Evolutionary conservation across 139 green algal species (phyloP).

Genomic region (Coelastrella sp.): DNA sequence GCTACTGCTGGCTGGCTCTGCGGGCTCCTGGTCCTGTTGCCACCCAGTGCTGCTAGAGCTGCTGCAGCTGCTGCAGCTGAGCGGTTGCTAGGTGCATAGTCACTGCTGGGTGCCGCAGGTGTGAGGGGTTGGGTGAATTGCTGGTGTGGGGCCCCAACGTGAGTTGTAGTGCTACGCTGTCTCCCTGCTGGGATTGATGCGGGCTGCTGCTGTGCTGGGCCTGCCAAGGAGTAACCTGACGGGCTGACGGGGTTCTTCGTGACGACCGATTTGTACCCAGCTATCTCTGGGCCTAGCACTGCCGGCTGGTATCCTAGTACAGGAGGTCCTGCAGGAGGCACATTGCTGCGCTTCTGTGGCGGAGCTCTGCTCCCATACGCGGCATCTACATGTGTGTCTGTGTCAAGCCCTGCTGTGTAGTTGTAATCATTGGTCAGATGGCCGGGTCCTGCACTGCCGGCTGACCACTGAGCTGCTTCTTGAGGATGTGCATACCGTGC

Average conservation of each 20-base stretch:
- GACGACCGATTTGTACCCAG: conserved; percentile 13
- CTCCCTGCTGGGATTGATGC: background rate
- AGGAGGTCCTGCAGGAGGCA: background rate
- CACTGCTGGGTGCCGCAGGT: background rate
- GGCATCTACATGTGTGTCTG: too few species aligned
- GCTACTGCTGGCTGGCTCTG: background rate
- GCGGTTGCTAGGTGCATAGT: background rate
- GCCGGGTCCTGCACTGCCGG: background rate
- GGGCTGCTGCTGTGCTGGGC: background rate
- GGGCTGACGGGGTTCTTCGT: conserved; percentile 32
- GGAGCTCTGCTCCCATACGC: too few species aligned
- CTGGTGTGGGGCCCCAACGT: background rate
- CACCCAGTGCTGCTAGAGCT: background rate
- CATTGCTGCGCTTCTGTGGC: background rate
- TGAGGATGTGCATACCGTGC: background rate
- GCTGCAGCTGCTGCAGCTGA: background rate
- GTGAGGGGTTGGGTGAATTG: background rate
- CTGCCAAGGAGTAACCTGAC: conserved; percentile 29
- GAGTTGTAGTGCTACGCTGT: background rate
- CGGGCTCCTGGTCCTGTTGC: conserved; percentile 8
- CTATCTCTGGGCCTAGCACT: background rate
- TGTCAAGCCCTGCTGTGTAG: too few species aligned
- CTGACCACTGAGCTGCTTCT: background rate
- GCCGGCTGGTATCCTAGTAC: background rate
- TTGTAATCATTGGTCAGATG: too few species aligned